Base-by-base conservation (phyloP, 208 protist species). In the Acanthamoeba healyi region DNA sequence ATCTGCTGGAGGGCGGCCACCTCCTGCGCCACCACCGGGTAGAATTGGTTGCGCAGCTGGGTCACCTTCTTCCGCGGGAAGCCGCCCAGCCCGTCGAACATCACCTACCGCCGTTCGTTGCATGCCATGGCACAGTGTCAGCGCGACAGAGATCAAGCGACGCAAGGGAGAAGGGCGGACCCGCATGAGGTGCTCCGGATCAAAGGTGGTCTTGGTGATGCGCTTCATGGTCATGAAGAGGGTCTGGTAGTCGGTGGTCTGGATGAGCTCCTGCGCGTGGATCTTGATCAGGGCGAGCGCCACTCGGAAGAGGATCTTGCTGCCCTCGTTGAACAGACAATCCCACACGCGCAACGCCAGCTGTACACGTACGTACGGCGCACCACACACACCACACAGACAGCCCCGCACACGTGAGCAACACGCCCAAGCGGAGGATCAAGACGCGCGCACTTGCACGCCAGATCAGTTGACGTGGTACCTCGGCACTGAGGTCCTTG, bases 261-360 rank as follows among this genome's bases (percentile, higher is more conserved):
- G 89, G 44, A 95, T 36, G 24, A 97, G 22, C 5, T 63, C 46
- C 26, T 93, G 82, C 42, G 97, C 92, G 19, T 96, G 92, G 26
- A 97, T 94, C 26, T 95, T 96, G 65, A 97, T 32, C 44, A 89
- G 72, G 0, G 92, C 54, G 1, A 87, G 14, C 46, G 92, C 70
- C 38, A 96, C 95, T 29, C 96, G 36, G 40, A 96, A 97, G 9
- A 96, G 58, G 56, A 97, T 93, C 61, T 97, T 97, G 46, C 82
- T 94, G 54, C 96, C 96, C 54, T 97, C 95, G 14, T 94, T 54
- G 54, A 97, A 97, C 10, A 97, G 34, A 34, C 93, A 79, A 77
- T 97, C 96, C 95, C 95, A 97, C 36, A 97, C 77, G 79, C 96
- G 92, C 7, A 97, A 70, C 19, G 88, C 86, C 40, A 92, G 94